A percentile compares a stretch with the other conserved stretches of the same genome.
Evolutionary conservation across 2,329 filamentous ascomycete genomes (phyloP).

Genomic region (Myriosclerotinia duriaeana): DNA sequence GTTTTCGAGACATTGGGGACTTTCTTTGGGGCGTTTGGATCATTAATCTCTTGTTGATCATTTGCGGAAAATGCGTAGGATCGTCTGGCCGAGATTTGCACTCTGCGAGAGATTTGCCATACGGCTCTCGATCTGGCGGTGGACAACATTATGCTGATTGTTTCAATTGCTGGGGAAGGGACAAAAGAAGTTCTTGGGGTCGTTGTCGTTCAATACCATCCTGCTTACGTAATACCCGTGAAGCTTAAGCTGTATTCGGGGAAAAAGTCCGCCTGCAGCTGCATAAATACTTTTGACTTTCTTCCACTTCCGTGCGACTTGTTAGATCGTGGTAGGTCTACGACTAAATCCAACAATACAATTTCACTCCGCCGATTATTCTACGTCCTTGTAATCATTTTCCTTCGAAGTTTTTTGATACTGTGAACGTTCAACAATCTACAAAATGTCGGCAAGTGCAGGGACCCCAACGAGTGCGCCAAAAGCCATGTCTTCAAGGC

Average conservation of each 20-base stretch:
- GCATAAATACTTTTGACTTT: constrained; percentile 10
- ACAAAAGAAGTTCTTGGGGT: constrained; percentile 9
- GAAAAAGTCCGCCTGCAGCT: constrained; percentile 18
- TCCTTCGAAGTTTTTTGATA: constrained; percentile 1
- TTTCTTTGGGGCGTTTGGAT: constrained; percentile 48
- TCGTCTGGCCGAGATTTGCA: constrained; percentile 34
- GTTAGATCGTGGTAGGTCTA: not conserved
- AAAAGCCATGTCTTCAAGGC: constrained; percentile 79
- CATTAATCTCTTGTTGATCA: constrained; percentile 43
- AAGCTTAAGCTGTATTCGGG: constrained; percentile 19
- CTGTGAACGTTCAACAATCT: constrained; percentile 3
- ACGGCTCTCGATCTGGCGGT: constrained; percentile 44
- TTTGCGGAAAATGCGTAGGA: constrained; percentile 49
- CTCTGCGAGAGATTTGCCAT: constrained; percentile 43
- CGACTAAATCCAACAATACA: not conserved
- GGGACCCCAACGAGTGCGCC: constrained; percentile 44
- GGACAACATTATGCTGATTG: constrained; percentile 45
- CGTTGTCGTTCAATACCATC: constrained; percentile 14
- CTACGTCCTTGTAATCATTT: not conserved
- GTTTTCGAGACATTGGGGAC: constrained; percentile 59
- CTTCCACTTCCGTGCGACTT: constrained; percentile 18
- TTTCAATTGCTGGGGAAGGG: constrained; percentile 33
- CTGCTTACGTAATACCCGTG: constrained; percentile 18
- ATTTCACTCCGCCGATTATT: not conserved
- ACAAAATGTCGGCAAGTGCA: constrained; percentile 35